Evolutionary conservation across 164 flowering plant species (phyloP).

Genomic region (Magnolia kwangsiensis): DNA sequence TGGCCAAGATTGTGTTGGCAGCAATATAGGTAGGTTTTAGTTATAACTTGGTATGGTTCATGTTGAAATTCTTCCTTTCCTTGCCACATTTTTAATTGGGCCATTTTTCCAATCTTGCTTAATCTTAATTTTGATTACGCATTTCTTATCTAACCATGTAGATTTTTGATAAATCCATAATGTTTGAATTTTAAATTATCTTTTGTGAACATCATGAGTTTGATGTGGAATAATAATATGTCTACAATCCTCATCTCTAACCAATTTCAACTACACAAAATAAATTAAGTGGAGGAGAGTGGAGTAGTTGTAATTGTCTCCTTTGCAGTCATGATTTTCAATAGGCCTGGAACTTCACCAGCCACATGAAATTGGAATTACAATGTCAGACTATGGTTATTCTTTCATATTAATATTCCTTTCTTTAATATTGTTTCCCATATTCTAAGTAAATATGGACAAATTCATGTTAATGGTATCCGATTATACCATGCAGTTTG

Average conservation of each 20-base stretch:
- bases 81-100: background rate
- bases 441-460: no score
- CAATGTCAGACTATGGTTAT: no score
- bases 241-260: no score
- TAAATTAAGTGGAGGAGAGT: background rate
- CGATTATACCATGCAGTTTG: no score
- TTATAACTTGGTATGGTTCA: background rate
- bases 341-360: no score
- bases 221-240: background rate
- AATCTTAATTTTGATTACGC: no score
- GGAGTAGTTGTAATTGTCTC: background rate
- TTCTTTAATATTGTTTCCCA: no score
- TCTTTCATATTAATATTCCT: no score
- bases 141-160: background rate
- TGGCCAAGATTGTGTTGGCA: conserved; percentile 23
- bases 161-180: background rate
- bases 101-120: no score
- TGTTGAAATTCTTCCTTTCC: conserved; percentile 8
- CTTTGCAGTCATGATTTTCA: no score
- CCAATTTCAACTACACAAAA: background rate
- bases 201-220: background rate
- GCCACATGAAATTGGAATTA: no score
- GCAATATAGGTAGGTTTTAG: conserved; percentile 32
- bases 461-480: no score
- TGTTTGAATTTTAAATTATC: background rate